phyloP scores from a whole-genome alignment of 352 stramenopile genomes.

The Globisporangium splendens region DNA sequence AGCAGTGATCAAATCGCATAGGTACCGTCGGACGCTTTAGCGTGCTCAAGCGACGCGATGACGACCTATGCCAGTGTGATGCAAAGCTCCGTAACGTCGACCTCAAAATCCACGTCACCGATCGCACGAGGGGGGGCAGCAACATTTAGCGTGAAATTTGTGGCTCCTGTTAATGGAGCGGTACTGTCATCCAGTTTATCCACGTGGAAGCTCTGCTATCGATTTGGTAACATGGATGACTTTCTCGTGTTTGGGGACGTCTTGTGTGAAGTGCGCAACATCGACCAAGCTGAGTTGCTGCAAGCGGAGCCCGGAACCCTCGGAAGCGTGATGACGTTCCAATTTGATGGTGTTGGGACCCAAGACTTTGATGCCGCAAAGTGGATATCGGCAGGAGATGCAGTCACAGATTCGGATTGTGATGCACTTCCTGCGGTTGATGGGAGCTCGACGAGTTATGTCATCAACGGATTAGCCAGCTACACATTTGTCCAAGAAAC shows the following conservation, averaged over 20 bases:
- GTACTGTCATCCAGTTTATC: slow-evolving; percentile 20
- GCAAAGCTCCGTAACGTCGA: slow-evolving; percentile 28
- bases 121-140: slow-evolving; percentile 35
- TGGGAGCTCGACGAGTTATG: slow-evolving; percentile 25
- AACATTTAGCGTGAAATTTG: slow-evolving; percentile 35
- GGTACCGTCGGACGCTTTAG: slow-evolving; percentile 42
- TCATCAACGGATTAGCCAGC: slow-evolving; percentile 35
- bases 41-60: slow-evolving; percentile 30
- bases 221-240: slow-evolving; percentile 44
- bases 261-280: slow-evolving; percentile 49
- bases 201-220: slow-evolving; percentile 72
- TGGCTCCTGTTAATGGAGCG: slow-evolving; percentile 19
- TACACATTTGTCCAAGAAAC: slow-evolving; percentile 46
- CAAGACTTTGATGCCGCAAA: slow-evolving; percentile 65
- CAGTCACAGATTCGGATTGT: slow-evolving; percentile 34
- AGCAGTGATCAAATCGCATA: slow-evolving; percentile 57
- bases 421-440: slow-evolving; percentile 31
- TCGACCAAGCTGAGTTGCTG: slow-evolving; percentile 38
- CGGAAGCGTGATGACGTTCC: slow-evolving; percentile 48
- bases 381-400: slow-evolving; percentile 33
- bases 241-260: slow-evolving; percentile 68
- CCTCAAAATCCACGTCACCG: slow-evolving; percentile 21
- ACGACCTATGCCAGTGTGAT: slow-evolving; percentile 35
- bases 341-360: slow-evolving; percentile 49
- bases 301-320: slow-evolving; percentile 22